Percentiles rank a stretch among this genome's conserved stretches.
Conservation (phyloP, 768 basidiomycete genomes). For the Amanita inopinata region DNA sequence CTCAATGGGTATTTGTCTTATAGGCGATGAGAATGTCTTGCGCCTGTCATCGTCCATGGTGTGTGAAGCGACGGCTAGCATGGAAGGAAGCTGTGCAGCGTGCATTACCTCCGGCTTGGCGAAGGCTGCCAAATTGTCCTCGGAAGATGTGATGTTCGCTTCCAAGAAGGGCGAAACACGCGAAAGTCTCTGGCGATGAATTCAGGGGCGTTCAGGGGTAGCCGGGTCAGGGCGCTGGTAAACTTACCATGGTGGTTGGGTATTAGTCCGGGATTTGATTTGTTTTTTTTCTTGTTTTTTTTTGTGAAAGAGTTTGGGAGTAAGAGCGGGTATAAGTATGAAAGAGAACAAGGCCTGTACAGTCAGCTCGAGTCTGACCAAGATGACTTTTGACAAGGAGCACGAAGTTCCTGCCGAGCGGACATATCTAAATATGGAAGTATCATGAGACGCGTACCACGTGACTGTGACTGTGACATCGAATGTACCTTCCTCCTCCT, state of each 20-base stretch:
- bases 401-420: conserved; percentile 1
- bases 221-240: no score
- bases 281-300: no score
- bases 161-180: no score
- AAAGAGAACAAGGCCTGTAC: neutral
- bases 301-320: neutral
- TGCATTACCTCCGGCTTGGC: neutral
- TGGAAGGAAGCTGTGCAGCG: neutral
- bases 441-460: conserved; percentile 2
- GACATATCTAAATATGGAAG: neutral
- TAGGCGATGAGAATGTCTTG: neutral
- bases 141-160: no score
- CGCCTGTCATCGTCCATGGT: neutral
- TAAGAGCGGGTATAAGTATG: neutral
- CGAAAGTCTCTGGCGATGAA: no score
- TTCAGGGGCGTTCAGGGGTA: no score
- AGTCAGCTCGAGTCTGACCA: neutral
- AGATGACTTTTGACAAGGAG: neutral
- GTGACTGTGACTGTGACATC: conserved; percentile 1
- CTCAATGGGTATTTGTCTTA: conserved; percentile 15
- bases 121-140: no score
- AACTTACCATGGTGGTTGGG: no score
- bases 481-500: conserved; percentile 61
- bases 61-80: neutral
- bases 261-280: no score